Base-by-base conservation (phyloP, 371 early-diverging fungal genomes). In the Syncephalastrum racemosum region DNA sequence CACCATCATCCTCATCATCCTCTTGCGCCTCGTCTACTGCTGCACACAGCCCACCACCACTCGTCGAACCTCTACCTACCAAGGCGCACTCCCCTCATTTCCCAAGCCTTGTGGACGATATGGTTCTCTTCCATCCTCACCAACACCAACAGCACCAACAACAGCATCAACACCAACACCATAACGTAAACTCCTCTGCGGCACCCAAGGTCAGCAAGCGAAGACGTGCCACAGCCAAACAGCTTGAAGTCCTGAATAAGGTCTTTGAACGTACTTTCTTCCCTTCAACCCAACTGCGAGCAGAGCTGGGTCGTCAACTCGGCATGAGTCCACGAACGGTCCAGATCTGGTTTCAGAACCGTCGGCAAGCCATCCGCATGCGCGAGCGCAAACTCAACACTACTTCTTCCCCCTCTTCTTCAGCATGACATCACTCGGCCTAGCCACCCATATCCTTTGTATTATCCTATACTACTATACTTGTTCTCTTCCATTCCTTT, bases 301-400 rank as follows among this genome's bases (percentile, higher is more conserved):
- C 85, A 55, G 83, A 87, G 45, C 81, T 98, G 10, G 91, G 91
- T 23, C 80, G 81, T 50, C 86, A 93, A 57, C 81, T 95, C 36
- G 84, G 88, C 44, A 97, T 97, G 96, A 92, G 69, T 45, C 65
- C 66, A 71, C 39, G 80, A 72, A 84, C 89, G n/a, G 91, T 96
- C 2, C 93, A 96, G 67, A 91, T 95, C 40, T 95, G 97, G 97
- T 96, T 96, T 69, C 97, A 96, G 67, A 96, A 96, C 72, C 82
- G 91, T 56, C 82, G 97, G 22, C 87, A 86, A 58, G 74, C 77
- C 27, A 68, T 73, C 58, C 62, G 88, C 56, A 67, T 83, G 73
- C 67, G 68, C 81, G 68, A 75, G 64, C 70, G 70, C 36, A 31
- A 31, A 10, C 36, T 31, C 36, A 31, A 31, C 36, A 31, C 8